Conservation (phyloP, 768 basidiomycete species). For the Leucocoprinus sp. region DNA sequence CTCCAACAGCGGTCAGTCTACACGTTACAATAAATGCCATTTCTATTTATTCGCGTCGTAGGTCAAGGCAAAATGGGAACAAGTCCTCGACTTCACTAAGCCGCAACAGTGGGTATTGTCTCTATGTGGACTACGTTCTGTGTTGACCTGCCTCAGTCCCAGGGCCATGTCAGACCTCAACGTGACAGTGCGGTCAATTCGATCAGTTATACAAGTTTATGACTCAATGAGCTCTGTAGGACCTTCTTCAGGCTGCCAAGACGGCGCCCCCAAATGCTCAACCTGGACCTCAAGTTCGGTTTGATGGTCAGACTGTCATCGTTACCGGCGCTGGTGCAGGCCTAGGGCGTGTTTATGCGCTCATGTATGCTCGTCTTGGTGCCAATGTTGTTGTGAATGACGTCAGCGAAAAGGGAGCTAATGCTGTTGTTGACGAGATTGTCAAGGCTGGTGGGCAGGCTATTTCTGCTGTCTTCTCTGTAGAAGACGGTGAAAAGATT, state of each 20-base stretch:
- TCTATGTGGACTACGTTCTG: not conserved
- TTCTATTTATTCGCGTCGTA: slow-evolving; percentile 18
- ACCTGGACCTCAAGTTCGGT: slow-evolving; percentile 62
- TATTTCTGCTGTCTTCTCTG: slow-evolving; percentile 71
- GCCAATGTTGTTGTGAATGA: slow-evolving; percentile 97
- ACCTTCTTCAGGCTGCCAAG: slow-evolving; percentile 57
- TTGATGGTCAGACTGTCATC: slow-evolving; percentile 85
- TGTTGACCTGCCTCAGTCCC: slow-evolving; percentile 41
- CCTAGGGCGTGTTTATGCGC: slow-evolving; percentile 85
- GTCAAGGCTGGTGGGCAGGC: slow-evolving; percentile 86
- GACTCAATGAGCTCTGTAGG: slow-evolving; percentile 21
- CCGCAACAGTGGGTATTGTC: slow-evolving; percentile 50
- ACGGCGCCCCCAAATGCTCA: slow-evolving; percentile 62
- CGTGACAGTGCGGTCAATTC: slow-evolving; percentile 31
- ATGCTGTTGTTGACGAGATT: slow-evolving; percentile 81
- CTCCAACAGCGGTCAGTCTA: slow-evolving; percentile 77
- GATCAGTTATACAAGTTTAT: not conserved
- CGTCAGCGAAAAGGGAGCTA: slow-evolving; percentile 79
- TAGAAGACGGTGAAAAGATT: slow-evolving; percentile 86
- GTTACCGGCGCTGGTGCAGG: slow-evolving; percentile 95
- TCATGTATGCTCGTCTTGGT: slow-evolving; percentile 88
- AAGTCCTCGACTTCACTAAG: slow-evolving; percentile 73
- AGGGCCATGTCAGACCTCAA: slow-evolving; percentile 55
- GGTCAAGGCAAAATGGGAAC: slow-evolving; percentile 79
- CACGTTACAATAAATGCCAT: not conserved